Percentiles rank a stretch among this genome's conserved stretches.
These are phyloP conservation scores for Huntiella moniliformis DNA, from an alignment of 2,329 filamentous ascomycete species.

Conservation along the genomic window DNA sequence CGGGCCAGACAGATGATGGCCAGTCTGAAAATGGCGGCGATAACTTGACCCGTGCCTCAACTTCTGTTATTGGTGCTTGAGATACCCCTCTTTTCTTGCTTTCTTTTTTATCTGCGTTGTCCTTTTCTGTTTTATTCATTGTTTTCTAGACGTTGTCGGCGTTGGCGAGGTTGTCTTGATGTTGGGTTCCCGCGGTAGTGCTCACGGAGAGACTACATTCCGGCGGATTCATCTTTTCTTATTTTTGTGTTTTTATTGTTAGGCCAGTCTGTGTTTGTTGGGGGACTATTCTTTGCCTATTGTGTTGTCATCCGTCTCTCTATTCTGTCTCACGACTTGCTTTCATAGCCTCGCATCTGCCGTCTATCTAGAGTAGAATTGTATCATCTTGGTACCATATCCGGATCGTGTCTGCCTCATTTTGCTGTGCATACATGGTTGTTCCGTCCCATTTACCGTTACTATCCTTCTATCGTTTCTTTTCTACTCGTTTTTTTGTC, in stretches of 20 bases:
- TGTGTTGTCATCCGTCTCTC: not conserved
- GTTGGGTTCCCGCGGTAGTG: no score
- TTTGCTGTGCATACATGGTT: not conserved
- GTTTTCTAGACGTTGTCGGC: not conserved
- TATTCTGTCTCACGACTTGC: not conserved
- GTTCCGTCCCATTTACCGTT: not conserved
- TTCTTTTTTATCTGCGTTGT: not conserved
- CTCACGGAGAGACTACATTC: no score
- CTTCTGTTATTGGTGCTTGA: slow-evolving; percentile 20
- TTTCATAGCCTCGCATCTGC: no score
- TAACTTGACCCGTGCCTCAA: slow-evolving; percentile 16
- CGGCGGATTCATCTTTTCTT: no score
- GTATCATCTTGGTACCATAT: no score
- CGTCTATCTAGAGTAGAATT: no score
- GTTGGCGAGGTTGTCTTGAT: not conserved
- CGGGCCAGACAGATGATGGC: not conserved
- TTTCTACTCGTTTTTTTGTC: not conserved
- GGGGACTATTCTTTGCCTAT: no score
- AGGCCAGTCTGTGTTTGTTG: no score
- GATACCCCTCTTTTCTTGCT: not conserved
- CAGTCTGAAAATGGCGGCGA: slow-evolving; percentile 11
- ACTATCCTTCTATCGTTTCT: not conserved
- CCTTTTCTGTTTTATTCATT: not conserved
- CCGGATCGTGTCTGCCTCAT: not conserved
- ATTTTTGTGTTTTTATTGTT: no score